Evolutionary conservation across 1,284 basidiomycete species (phyloP).

Genomic region (Hypsizygus ulmarius): DNA sequence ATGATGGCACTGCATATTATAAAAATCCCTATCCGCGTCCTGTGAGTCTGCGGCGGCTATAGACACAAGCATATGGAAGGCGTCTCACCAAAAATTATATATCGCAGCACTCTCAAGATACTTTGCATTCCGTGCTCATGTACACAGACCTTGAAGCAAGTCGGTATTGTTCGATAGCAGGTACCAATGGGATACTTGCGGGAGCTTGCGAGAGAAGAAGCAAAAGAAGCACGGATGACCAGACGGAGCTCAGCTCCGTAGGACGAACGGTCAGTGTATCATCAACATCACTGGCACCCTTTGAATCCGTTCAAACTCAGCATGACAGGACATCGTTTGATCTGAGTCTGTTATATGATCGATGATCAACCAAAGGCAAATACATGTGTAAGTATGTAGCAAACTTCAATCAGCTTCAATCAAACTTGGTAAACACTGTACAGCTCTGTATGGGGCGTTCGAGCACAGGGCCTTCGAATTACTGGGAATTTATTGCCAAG

Average conservation of each 20-base stretch:
- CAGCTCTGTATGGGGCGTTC: no score
- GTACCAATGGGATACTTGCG: no score
- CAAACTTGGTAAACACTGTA: no score
- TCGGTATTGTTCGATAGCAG: slow-evolving; percentile 11
- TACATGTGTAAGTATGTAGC: no score
- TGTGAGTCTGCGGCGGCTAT: slow-evolving; percentile 1
- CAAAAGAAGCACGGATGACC: slow-evolving; percentile 14
- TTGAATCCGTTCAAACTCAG: slow-evolving; percentile 21
- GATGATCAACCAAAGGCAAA: not conserved
- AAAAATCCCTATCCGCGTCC: slow-evolving; percentile 46
- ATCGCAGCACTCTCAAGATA: slow-evolving; percentile 41
- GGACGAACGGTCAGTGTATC: slow-evolving; percentile 1
- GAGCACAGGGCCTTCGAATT: no score
- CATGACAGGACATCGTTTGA: slow-evolving; percentile 11
- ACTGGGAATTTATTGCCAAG: no score
- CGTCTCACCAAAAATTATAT: slow-evolving; percentile 49
- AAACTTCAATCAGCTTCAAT: no score
- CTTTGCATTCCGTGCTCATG: slow-evolving; percentile 31
- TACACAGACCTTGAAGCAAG: slow-evolving; percentile 14
- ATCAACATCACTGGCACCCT: not conserved
- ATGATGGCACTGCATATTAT: slow-evolving; percentile 64
- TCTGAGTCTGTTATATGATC: no score
- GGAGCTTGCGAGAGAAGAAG: slow-evolving; percentile 18
- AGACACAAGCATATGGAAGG: slow-evolving; percentile 2
- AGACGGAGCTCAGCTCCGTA: slow-evolving; percentile 18